Evolutionary conservation across 1,284 basidiomycete genomes (phyloP).

Genomic region (Ceratobasidium sp.): DNA sequence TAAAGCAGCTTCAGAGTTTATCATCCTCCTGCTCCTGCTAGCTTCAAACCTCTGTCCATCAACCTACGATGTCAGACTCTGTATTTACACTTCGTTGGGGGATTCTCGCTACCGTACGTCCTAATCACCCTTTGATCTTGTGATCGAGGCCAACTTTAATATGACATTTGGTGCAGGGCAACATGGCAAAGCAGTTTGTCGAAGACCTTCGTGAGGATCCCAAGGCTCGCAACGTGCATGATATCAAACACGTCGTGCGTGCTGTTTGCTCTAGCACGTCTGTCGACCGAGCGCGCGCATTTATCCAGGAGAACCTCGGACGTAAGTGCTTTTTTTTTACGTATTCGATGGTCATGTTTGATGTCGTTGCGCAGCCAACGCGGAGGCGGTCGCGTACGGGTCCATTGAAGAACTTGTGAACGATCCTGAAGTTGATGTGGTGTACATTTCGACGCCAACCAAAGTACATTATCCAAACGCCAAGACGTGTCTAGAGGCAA

Average conservation of each 20-base stretch:
- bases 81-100: constrained; percentile 45
- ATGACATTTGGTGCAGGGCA: constrained; percentile 33
- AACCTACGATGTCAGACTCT: neutral
- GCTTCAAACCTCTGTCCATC: neutral
- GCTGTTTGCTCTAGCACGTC: constrained; percentile 60
- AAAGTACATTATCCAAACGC: constrained; percentile 59
- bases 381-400: constrained; percentile 53
- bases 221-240: constrained; percentile 53
- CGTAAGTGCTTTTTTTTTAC: constrained; percentile 25
- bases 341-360: neutral
- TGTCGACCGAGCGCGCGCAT: constrained; percentile 55
- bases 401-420: constrained; percentile 59
- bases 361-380: neutral
- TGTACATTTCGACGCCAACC: constrained; percentile 61
- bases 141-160: too few species aligned
- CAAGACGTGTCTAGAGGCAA: constrained; percentile 56
- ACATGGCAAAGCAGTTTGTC: constrained; percentile 47
- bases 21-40: neutral
- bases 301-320: constrained; percentile 55
- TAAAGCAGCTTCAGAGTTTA: neutral
- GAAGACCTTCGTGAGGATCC: constrained; percentile 47
- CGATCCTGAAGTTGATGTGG: constrained; percentile 57
- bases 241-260: constrained; percentile 58
- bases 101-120: constrained; percentile 44
- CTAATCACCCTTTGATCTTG: too few species aligned